Conservation (phyloP, 2,329 filamentous ascomycete species). For the Trichophaea hybrida region DNA sequence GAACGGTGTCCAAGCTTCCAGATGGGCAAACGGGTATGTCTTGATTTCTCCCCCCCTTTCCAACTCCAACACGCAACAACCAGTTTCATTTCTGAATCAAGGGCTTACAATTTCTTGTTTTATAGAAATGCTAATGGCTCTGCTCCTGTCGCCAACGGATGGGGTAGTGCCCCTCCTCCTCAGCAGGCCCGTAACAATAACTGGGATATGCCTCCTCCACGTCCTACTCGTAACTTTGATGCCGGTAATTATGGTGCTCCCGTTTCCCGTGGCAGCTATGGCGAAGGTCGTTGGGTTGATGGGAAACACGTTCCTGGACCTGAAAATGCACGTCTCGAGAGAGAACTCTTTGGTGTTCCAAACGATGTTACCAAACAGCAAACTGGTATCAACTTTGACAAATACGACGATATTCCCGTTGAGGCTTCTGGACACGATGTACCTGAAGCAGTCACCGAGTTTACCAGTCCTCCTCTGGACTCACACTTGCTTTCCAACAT, state of each 20-base stretch:
- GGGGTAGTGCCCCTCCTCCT: constrained; percentile 22
- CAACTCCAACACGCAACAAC: too few species aligned
- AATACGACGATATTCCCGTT: constrained; percentile 98
- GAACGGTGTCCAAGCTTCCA: constrained; percentile 27
- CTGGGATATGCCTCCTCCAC: constrained; percentile 27
- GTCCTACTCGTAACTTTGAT: constrained; percentile 26
- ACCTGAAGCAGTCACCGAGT: constrained; percentile 76
- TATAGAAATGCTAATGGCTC: background rate
- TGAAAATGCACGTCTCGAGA: constrained; percentile 75
- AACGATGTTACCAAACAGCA: constrained; percentile 93
- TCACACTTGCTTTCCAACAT: constrained; percentile 90
- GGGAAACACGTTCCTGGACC: constrained; percentile 92
- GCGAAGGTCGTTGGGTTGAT: constrained; percentile 91
- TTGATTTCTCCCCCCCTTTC: constrained; percentile 6
- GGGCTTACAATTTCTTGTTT: background rate
- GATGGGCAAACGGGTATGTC: constrained; percentile 21
- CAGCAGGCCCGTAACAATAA: constrained; percentile 8
- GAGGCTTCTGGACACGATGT: constrained; percentile 90
- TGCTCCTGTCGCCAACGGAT: constrained; percentile 25
- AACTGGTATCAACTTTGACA: constrained; percentile 99
- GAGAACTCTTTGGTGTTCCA: constrained; percentile 79
- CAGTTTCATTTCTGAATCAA: background rate
- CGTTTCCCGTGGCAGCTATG: constrained; percentile 54
- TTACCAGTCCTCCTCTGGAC: constrained; percentile 89
- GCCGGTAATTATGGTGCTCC: constrained; percentile 29